These are phyloP conservation scores for Bromus sterilis DNA, from an alignment of 176 grass and related monocot genomes.

Conservation along the genomic window DNA sequence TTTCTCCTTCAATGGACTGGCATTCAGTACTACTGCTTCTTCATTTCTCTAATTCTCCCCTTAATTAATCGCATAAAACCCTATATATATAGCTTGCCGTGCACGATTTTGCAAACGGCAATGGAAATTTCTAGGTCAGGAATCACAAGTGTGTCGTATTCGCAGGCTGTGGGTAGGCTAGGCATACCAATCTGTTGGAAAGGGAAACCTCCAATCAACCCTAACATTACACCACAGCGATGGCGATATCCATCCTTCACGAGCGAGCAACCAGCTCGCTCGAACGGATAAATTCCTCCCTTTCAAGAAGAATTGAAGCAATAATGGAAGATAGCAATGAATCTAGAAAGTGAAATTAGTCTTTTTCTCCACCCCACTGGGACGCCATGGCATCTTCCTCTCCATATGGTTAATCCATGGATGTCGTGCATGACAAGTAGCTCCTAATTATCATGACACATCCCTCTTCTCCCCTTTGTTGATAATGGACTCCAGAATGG, in stretches of 20 bases:
- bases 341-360: slow-evolving; percentile 35
- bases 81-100: neutral
- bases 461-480: slow-evolving; percentile 17
- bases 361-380: slow-evolving; percentile 16
- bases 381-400: slow-evolving; percentile 19
- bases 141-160: neutral
- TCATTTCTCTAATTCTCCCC: neutral
- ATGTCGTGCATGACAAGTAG: slow-evolving; percentile 31
- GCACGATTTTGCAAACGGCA: neutral
- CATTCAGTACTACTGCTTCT: slow-evolving; percentile 1
- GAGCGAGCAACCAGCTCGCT: slow-evolving; percentile 13
- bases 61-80: slow-evolving; percentile 15
- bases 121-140: slow-evolving; percentile 21
- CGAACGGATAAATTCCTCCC: slow-evolving; percentile 19
- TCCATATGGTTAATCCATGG: slow-evolving; percentile 27
- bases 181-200: slow-evolving; percentile 4
- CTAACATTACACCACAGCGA: slow-evolving; percentile 12
- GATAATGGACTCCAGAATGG: slow-evolving; percentile 2
- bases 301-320: slow-evolving; percentile 33
- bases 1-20: slow-evolving; percentile 7
- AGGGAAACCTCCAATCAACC: slow-evolving; percentile 23
- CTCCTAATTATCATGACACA: slow-evolving; percentile 16
- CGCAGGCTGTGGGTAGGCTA: slow-evolving; percentile 11
- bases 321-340: slow-evolving; percentile 19
- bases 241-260: slow-evolving; percentile 10